Percentiles rank a stretch among this genome's conserved stretches.
phyloP scores from a whole-genome alignment of 2,329 filamentous ascomycete species.

The Ascosphaera apis region DNA sequence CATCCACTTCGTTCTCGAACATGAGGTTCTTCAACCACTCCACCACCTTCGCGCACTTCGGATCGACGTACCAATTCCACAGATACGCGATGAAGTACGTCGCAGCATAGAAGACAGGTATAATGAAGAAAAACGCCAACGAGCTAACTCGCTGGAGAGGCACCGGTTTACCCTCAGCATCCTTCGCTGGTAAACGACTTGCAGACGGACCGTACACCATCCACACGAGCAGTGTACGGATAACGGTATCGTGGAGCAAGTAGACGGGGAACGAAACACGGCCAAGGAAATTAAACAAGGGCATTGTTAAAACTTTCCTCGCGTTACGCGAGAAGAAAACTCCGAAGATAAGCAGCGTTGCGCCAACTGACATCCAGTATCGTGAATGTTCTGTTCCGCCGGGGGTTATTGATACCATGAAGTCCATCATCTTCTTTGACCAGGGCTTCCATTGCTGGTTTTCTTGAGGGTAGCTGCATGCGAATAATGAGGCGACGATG shows the following conservation, averaged over 20 bases:
- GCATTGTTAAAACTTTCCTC: slow-evolving; percentile 6
- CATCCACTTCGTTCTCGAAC: slow-evolving; percentile 5
- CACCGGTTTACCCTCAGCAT: slow-evolving; percentile 4
- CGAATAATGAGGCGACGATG: slow-evolving; percentile 8
- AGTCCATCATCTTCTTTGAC: slow-evolving; percentile 6
- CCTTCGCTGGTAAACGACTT: slow-evolving; percentile 1
- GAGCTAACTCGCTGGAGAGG: slow-evolving; percentile 1
- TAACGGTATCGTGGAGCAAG: slow-evolving; percentile 10
- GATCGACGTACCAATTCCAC: slow-evolving; percentile 6
- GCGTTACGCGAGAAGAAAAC: slow-evolving; percentile 9
- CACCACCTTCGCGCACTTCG: slow-evolving; percentile 4
- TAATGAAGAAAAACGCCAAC: slow-evolving; percentile 5
- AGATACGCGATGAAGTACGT: slow-evolving; percentile 5
- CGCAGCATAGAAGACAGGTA: slow-evolving; percentile 6
- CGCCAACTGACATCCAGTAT: slow-evolving; percentile 9
- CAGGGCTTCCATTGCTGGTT: slow-evolving; percentile 8
- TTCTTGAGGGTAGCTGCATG: slow-evolving; percentile 10
- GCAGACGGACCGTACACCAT: slow-evolving; percentile 7
- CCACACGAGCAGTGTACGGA: slow-evolving; percentile 10
- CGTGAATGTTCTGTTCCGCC: slow-evolving; percentile 7
- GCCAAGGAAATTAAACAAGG: slow-evolving; percentile 10
- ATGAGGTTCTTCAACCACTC: slow-evolving; percentile 5
- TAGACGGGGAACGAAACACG: slow-evolving; percentile 11
- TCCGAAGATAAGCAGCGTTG: slow-evolving; percentile 8
- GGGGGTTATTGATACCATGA: slow-evolving; percentile 6